phyloP scores from a whole-genome alignment of 2,329 filamentous ascomycete species.

The Aspergillus proliferans region DNA sequence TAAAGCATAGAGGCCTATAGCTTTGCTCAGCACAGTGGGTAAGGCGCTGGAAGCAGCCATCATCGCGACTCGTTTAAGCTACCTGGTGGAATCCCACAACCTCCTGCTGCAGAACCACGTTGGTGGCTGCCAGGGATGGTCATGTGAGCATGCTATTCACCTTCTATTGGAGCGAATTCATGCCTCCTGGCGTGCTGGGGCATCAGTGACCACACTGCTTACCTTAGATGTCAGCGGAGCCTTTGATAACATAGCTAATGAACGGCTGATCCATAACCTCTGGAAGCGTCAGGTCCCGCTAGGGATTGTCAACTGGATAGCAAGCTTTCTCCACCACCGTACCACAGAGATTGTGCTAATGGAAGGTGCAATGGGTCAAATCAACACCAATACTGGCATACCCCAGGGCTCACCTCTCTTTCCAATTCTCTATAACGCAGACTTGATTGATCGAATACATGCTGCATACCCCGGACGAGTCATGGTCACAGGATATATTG shows the following conservation, averaged over 20 bases:
- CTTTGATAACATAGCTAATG: conserved; percentile 8
- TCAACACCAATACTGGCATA: neutral
- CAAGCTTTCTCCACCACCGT: conserved; percentile 1
- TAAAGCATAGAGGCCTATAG: conserved; percentile 10
- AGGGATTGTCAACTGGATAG: neutral
- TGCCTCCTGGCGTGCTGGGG: neutral
- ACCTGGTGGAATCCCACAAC: conserved; percentile 2
- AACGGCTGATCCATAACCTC: conserved; percentile 8
- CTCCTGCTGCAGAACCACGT: conserved; percentile 6
- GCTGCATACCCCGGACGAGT: neutral
- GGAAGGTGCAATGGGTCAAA: neutral
- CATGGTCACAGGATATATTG: neutral
- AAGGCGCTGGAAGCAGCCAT: conserved; percentile 10
- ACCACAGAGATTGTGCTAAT: conserved; percentile 1
- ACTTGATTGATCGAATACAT: neutral
- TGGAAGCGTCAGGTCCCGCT: neutral
- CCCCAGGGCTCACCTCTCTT: no score
- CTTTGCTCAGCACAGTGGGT: conserved; percentile 9
- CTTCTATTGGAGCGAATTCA: conserved; percentile 5
- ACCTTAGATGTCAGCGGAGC: conserved; percentile 9
- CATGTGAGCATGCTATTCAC: conserved; percentile 9
- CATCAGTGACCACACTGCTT: conserved; percentile 4
- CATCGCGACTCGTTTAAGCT: conserved; percentile 4
- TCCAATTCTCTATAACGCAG: neutral
- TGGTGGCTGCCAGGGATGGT: conserved; percentile 8